A percentile compares a stretch with the other conserved stretches of the same genome.
Conservation (phyloP, 805 yeast genomes). For the Metschnikowia baotianmanensis region DNA sequence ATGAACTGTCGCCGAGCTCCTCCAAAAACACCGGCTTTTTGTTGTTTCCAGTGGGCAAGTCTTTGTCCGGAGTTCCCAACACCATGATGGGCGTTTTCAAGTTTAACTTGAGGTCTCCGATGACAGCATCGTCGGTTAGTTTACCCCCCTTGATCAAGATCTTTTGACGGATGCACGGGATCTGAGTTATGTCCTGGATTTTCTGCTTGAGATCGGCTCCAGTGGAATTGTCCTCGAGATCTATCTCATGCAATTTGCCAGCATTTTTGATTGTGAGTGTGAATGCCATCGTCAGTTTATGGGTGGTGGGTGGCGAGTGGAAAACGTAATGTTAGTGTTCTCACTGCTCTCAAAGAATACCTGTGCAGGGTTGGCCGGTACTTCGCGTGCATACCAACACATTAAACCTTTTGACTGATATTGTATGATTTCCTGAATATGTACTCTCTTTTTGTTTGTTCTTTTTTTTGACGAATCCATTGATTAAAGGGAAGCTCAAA, state of each 20-base stretch:
- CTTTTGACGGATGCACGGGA: slow-evolving; percentile 89
- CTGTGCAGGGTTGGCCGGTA: too few species aligned
- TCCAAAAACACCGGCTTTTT: slow-evolving; percentile 61
- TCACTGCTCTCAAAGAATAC: too few species aligned
- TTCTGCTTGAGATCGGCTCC: slow-evolving; percentile 66
- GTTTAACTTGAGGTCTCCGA: slow-evolving; percentile 55
- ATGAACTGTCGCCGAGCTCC: slow-evolving; percentile 54
- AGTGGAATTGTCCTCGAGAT: slow-evolving; percentile 48
- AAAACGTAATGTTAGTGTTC: too few species aligned
- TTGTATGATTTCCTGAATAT: too few species aligned
- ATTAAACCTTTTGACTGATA: too few species aligned
- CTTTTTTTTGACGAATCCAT: too few species aligned
- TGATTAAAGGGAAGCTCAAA: too few species aligned
- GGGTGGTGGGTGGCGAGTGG: neutral
- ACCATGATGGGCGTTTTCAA: slow-evolving; percentile 76
- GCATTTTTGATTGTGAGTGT: slow-evolving; percentile 37
- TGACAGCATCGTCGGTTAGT: slow-evolving; percentile 63
- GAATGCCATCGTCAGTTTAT: slow-evolving; percentile 11
- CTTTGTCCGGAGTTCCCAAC: slow-evolving; percentile 82
- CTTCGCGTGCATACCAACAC: too few species aligned
- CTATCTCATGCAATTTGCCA: slow-evolving; percentile 40
- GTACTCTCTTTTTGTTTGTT: too few species aligned
- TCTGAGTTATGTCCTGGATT: slow-evolving; percentile 69
- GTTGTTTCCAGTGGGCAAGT: slow-evolving; percentile 51
- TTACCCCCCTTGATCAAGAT: slow-evolving; percentile 88